Evolutionary conservation across 2,329 filamentous ascomycete species (phyloP), one percentile per base, ranked within the genome.

Genomic region (Colletotrichum spaethianum): DNA sequence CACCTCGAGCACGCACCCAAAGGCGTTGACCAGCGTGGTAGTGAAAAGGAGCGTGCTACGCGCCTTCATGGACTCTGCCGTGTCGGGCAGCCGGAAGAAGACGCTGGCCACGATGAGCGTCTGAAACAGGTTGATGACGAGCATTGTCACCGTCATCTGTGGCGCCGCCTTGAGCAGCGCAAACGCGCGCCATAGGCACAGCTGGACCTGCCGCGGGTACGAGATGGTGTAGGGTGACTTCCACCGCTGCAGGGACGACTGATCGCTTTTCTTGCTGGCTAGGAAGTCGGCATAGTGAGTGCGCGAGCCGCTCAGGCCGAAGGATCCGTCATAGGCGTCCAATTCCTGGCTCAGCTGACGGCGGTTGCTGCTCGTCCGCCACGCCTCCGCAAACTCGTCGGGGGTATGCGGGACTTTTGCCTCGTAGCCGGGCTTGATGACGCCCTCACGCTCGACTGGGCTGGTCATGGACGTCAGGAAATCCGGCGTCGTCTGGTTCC

Each of bases 401-500:
- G 82, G 77, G 2, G 82, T 82, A 4, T 79, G 77, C 0, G 81
- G 82, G 0, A 79, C 80, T 8, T 75, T 77, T 63, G 78, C 75
- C 70, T 83, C 79, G 14, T 75, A 82, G 1, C 82, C 82, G 0
- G 77, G 76, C 18, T 76, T 78, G 16, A 82, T 68, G 36, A 79
- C 74, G 31, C 81, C 80, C 70, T 84, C 82, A 23, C 81, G 81
- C 72, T 84, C 82, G 2, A 75, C 67, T 1, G 81, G 80, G 4
- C 78, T 81, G 1, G 86, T 88, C 50, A 89, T 84, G 1, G 86
- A 86, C 0, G 76, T 94, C 23, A 94, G 79, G 79, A 94, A 94
- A 76, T 94, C 93, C 0, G 92, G 90, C 0, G 92, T 93, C 0
- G 92, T 94, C 75, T 91, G 83, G 36, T 84, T 77, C 0, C 79